phyloP scores from a whole-genome alignment of 225 moss, liverwort and hornwort genomes.

The Physcomitrium patens region DNA sequence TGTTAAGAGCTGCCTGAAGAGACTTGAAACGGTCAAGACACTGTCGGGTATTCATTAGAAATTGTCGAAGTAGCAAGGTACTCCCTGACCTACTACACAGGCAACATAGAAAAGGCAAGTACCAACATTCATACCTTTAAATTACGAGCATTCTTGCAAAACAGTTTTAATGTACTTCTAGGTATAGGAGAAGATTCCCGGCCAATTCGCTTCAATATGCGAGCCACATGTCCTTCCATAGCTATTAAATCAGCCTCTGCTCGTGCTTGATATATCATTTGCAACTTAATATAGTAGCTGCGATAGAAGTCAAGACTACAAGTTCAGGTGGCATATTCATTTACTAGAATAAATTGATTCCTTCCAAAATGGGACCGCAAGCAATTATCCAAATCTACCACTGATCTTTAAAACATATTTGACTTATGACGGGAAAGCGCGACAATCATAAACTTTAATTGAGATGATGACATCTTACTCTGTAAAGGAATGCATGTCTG shows the following conservation, averaged over 20 bases:
- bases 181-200: conserved; percentile 60
- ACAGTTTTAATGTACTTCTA: conserved; percentile 56
- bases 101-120: neutral
- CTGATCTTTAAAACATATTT: no score
- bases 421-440: neutral
- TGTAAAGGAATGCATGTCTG: conserved; percentile 80
- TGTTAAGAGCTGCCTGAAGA: neutral
- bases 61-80: neutral
- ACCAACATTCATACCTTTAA: conserved; percentile 41
- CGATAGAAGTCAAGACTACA: conserved; percentile 12
- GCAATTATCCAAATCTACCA: neutral
- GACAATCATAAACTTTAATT: neutral
- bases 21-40: neutral
- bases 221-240: conserved; percentile 51
- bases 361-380: neutral
- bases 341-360: neutral
- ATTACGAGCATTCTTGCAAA: conserved; percentile 76
- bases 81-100: neutral
- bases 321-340: neutral
- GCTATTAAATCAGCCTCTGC: conserved; percentile 67
- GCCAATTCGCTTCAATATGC: conserved; percentile 55
- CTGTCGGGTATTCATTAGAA: neutral
- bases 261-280: conserved; percentile 65
- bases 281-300: conserved; percentile 76
- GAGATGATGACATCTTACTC: conserved; percentile 49